phyloP scores from a whole-genome alignment of 2,329 filamentous ascomycete species.

The Immersiporthe knoxdaviesiana region DNA sequence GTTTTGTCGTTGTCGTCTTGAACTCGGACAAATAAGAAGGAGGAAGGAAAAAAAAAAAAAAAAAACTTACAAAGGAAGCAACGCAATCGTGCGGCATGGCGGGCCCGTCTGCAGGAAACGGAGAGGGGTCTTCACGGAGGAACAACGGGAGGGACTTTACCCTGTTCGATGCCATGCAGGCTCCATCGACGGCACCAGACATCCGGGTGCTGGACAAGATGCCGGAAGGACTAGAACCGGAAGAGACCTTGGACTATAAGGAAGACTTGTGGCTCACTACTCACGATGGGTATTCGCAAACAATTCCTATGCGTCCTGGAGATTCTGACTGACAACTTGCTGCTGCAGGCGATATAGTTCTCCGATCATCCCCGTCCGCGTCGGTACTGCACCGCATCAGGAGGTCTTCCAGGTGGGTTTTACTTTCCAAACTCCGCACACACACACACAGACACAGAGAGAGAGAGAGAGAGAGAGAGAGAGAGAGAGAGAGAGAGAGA shows the following conservation, averaged over 20 bases:
- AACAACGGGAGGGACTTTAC: slow-evolving; percentile 31
- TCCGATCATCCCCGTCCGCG: slow-evolving; percentile 48
- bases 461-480: no score
- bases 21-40: not conserved
- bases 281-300: slow-evolving; percentile 45
- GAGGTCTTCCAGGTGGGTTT: slow-evolving; percentile 48
- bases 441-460: no score
- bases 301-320: slow-evolving; percentile 21
- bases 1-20: no score
- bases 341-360: slow-evolving; percentile 48
- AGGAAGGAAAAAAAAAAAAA: no score
- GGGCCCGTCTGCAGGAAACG: slow-evolving; percentile 6
- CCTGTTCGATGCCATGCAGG: slow-evolving; percentile 46
- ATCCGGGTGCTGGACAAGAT: slow-evolving; percentile 45
- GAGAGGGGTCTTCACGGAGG: slow-evolving; percentile 19
- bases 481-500: no score
- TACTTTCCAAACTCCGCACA: not conserved
- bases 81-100: not conserved
- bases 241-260: slow-evolving; percentile 43
- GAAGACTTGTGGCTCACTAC: slow-evolving; percentile 55
- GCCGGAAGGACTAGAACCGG: slow-evolving; percentile 37
- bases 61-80: not conserved
- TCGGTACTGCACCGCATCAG: slow-evolving; percentile 45
- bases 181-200: slow-evolving; percentile 43
- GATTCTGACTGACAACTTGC: slow-evolving; percentile 12